Evolutionary conservation across 208 protist genomes (phyloP).

Genomic region (Acanthamoeba lenticulata): DNA sequence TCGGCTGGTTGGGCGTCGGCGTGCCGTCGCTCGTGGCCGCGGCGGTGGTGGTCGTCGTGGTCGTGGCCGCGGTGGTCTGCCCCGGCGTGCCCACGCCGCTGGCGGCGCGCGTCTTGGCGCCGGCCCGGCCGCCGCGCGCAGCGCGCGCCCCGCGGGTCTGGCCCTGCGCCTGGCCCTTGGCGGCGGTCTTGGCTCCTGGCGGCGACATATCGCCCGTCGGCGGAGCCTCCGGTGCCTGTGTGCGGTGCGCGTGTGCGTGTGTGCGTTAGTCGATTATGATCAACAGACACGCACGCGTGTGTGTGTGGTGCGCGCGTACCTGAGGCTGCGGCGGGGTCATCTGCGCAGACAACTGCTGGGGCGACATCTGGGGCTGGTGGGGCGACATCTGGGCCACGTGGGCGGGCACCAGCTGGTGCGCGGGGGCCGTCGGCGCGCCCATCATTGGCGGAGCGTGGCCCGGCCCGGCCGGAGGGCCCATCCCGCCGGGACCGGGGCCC

Average conservation of each 20-base stretch:
- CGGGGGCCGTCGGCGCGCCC: not conserved
- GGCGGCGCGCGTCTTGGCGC: too few species aligned
- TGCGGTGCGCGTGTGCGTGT: not conserved
- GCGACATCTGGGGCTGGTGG: not conserved
- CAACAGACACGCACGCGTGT: not conserved
- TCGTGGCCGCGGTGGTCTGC: not conserved
- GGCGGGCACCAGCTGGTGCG: not conserved
- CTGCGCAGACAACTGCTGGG: not conserved
- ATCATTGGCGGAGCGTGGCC: not conserved
- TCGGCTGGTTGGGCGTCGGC: not conserved
- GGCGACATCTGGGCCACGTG: not conserved
- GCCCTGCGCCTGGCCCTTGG: not conserved
- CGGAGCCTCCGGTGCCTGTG: not conserved
- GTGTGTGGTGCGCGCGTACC: not conserved
- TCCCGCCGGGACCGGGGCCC: not conserved
- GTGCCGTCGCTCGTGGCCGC: not conserved
- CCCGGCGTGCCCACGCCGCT: not conserved
- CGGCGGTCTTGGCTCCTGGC: not conserved
- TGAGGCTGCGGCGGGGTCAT: constrained; percentile 1
- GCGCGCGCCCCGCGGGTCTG: too few species aligned
- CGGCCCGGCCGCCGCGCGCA: too few species aligned
- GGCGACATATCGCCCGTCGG: not conserved
- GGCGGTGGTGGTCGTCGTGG: too few species aligned
- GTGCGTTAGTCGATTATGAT: not conserved
- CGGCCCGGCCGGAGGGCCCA: not conserved